phyloP scores from a whole-genome alignment of 306 rosid species.

The Hippophae tibetana region DNA sequence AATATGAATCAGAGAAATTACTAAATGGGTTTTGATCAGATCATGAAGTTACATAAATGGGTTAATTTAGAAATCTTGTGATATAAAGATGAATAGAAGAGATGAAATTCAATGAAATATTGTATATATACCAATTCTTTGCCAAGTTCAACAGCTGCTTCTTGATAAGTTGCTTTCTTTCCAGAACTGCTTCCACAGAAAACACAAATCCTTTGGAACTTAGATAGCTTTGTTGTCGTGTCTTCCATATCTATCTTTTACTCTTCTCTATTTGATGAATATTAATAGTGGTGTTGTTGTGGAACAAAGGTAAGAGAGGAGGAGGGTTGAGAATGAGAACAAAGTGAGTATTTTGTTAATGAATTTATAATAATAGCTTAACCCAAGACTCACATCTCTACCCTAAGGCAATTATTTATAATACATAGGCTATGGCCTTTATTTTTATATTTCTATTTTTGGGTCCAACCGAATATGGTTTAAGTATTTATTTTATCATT shows the following conservation, averaged over 20 bases:
- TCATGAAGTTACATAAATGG: no score
- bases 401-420: no score
- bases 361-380: conserved; percentile 3
- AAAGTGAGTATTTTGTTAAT: conserved; percentile 23
- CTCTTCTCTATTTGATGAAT: conserved; percentile 11
- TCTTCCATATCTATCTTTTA: conserved; percentile 49
- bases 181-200: conserved; percentile 98
- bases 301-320: conserved; percentile 4
- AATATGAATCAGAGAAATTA: no score
- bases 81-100: no score
- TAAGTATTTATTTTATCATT: no score
- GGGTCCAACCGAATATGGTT: no score
- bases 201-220: conserved; percentile 85
- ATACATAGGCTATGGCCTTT: no score
- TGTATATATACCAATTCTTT: conserved; percentile 54
- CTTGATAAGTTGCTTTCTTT: conserved; percentile 81
- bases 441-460: no score
- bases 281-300: conserved; percentile 13
- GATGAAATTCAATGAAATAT: neutral
- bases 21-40: no score
- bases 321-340: conserved; percentile 31
- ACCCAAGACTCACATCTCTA: no score
- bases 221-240: conserved; percentile 34
- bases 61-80: neutral
- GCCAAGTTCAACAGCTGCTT: conserved; percentile 90